A percentile compares a stretch with the other conserved stretches of the same genome.
phyloP scores from a whole-genome alignment of 2,329 filamentous ascomycete genomes.

The Aureobasidium mangrovei region DNA sequence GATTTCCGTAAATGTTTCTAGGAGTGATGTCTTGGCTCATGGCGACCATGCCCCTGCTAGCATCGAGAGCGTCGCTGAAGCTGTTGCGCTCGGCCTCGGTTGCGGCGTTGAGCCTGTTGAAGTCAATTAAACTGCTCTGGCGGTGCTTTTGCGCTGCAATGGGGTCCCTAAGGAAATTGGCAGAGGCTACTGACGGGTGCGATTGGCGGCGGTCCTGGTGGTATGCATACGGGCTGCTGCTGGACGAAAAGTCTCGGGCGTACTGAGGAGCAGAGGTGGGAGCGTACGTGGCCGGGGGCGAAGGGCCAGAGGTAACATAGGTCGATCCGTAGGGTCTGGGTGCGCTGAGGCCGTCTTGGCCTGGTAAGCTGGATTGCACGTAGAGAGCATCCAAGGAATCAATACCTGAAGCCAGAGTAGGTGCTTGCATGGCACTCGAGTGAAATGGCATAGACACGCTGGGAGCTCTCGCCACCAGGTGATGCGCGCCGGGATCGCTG shows the following conservation, averaged over 20 bases:
- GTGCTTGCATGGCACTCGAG: conserved; percentile 60
- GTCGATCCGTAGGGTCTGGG: conserved; percentile 64
- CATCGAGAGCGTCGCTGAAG: conserved; percentile 84
- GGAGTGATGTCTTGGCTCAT: conserved; percentile 90
- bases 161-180: conserved; percentile 40
- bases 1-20: conserved; percentile 74
- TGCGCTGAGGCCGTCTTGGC: conserved; percentile 65
- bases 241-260: conserved; percentile 57
- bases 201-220: conserved; percentile 64
- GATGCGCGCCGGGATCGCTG: conserved; percentile 50
- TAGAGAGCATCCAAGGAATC: conserved; percentile 53
- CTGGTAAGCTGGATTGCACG: conserved; percentile 55
- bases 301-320: conserved; percentile 62
- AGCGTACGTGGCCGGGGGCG: conserved; percentile 59
- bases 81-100: conserved; percentile 54
- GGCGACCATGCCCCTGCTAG: conserved; percentile 86
- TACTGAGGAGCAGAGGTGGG: conserved; percentile 65
- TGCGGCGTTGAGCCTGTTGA: conserved; percentile 47
- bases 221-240: conserved; percentile 45
- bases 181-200: conserved; percentile 67
- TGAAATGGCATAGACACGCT: conserved; percentile 60
- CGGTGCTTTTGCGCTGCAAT: conserved; percentile 40
- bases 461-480: conserved; percentile 49
- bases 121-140: conserved; percentile 58
- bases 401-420: conserved; percentile 62